phyloP scores from a whole-genome alignment of 257 asterid species.

The Henckelia pumila region DNA sequence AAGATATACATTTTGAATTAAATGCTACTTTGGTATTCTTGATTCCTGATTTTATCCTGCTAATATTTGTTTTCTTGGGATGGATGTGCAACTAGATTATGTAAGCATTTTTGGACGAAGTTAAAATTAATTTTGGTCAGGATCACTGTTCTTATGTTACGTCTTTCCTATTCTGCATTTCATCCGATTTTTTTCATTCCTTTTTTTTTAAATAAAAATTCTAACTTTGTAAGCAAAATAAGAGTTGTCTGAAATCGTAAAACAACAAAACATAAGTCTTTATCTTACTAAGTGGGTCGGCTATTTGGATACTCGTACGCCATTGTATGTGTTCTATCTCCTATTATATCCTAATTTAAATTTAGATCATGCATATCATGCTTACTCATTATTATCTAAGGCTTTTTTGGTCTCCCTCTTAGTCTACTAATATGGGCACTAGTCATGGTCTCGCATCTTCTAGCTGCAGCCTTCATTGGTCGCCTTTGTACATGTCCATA shows the following conservation, averaged over 20 bases:
- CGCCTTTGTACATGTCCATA: no score
- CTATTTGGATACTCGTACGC: no score
- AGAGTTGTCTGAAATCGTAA: constrained; percentile 2
- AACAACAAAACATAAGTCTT: no score
- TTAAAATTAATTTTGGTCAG: background rate
- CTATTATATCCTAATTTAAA: no score
- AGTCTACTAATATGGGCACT: no score
- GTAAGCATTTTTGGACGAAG: background rate
- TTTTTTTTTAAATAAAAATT: background rate
- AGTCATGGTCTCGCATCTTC: no score
- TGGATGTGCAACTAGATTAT: background rate
- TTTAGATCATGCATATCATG: no score
- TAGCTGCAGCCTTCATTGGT: no score
- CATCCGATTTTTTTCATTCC: background rate
- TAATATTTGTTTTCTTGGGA: background rate
- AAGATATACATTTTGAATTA: background rate
- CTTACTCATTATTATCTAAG: no score
- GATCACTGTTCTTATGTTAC: background rate
- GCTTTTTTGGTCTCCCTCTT: no score
- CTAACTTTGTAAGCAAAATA: background rate
- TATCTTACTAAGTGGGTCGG: no score
- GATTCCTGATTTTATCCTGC: background rate
- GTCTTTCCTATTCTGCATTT: background rate
- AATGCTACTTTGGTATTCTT: background rate
- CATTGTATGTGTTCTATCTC: no score